Evolutionary conservation across 305 asterid genomes (phyloP).

Genomic region (Andrographis paniculata): DNA sequence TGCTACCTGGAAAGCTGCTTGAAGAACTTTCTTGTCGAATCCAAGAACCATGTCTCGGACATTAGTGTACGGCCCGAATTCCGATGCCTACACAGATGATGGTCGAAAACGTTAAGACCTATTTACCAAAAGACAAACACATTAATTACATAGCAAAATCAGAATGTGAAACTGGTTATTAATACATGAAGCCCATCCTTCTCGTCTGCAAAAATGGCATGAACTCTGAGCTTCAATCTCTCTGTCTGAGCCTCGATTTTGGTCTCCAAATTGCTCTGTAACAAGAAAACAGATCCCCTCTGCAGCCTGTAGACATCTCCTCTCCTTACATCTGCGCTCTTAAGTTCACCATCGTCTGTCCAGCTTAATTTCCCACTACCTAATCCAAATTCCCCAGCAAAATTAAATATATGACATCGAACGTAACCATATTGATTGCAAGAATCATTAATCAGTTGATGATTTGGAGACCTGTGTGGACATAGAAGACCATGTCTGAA

Average conservation of each 20-base stretch:
- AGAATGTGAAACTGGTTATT: neutral
- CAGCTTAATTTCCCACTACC: conserved; percentile 75
- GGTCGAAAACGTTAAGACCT: neutral
- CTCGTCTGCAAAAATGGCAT: conserved; percentile 52
- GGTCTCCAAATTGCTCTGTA: conserved; percentile 54
- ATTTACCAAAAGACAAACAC: neutral
- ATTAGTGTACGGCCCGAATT: conserved; percentile 47
- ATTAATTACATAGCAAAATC: neutral
- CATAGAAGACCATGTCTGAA: conserved; percentile 77
- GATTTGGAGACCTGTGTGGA: conserved; percentile 48
- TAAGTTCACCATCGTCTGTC: conserved; percentile 39
- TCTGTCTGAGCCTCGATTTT: conserved; percentile 10
- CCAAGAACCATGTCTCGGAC: conserved; percentile 65
- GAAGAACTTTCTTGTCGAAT: conserved; percentile 55
- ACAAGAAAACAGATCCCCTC: conserved; percentile 53
- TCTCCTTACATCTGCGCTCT: conserved; percentile 25
- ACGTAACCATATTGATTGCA: neutral
- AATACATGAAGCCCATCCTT: conserved; percentile 29
- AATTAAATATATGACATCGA: neutral
- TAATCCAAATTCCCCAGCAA: conserved; percentile 11
- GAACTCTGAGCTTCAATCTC: conserved; percentile 48
- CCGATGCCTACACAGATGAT: conserved; percentile 32
- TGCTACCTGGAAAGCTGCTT: conserved; percentile 58
- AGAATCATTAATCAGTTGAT: neutral
- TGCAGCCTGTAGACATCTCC: conserved; percentile 61